A percentile compares a stretch with the other conserved stretches of the same genome.
Conservation (phyloP, 805 yeast genomes). For the Cephaloascus albidus region DNA sequence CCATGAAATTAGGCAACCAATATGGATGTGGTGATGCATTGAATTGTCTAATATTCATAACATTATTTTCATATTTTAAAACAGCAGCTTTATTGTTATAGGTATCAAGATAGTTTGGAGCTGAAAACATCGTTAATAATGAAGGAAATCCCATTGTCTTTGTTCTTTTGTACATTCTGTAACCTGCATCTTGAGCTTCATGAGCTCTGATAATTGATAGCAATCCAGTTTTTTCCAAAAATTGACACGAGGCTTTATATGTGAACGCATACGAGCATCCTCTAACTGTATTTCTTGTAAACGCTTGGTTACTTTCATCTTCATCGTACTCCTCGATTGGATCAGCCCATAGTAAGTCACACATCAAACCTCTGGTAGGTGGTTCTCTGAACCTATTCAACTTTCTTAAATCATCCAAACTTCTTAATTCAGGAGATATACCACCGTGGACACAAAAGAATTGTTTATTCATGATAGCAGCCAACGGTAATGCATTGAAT, state of each 20-base stretch:
- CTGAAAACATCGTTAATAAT: conserved; percentile 83
- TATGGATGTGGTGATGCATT: conserved; percentile 92
- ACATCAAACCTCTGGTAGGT: conserved; percentile 88
- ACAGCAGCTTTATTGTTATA: conserved; percentile 95
- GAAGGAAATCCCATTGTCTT: conserved; percentile 82
- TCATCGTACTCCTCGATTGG: conserved; percentile 86
- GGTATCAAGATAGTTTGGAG: conserved; percentile 89
- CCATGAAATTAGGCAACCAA: conserved; percentile 95
- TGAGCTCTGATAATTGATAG: conserved; percentile 90
- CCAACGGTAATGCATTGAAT: conserved; percentile 82
- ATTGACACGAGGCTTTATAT: conserved; percentile 72
- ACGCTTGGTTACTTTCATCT: conserved; percentile 35
- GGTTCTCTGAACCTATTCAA: conserved; percentile 85
- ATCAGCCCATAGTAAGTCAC: conserved; percentile 94
- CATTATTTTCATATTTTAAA: conserved; percentile 81
- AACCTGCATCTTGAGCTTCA: conserved; percentile 97
- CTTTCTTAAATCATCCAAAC: conserved; percentile 56
- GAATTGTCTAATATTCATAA: conserved; percentile 93
- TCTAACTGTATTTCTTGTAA: conserved; percentile 61
- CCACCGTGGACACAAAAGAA: conserved; percentile 98
- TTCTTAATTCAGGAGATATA: conserved; percentile 71
- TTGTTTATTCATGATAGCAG: conserved; percentile 89
- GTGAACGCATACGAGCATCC: conserved; percentile 93
- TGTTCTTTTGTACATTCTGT: conserved; percentile 86
- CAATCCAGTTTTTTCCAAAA: conserved; percentile 68